phyloP scores from a whole-genome alignment of 805 yeast genomes.

The Nakazawaea holstii region DNA sequence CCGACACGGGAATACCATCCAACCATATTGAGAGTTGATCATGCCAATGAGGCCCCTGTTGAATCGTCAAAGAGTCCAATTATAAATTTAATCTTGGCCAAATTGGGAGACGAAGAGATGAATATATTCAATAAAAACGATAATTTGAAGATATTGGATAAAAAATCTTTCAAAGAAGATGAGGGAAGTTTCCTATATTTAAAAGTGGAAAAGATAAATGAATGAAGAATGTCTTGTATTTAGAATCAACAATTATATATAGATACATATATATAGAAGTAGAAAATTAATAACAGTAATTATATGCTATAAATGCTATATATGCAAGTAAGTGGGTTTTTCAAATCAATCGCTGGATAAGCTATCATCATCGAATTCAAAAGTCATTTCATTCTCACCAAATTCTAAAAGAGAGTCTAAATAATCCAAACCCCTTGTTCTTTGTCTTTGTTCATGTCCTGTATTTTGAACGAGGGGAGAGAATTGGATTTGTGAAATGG shows the following conservation, averaged over 20 bases:
- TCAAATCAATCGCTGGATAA: not conserved
- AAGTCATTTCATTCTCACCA: not conserved
- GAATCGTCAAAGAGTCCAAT: not conserved
- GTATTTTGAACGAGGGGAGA: not conserved
- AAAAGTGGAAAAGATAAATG: conserved; percentile 4
- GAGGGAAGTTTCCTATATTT: not conserved
- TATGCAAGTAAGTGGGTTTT: not conserved
- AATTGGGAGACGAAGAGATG: conserved; percentile 6
- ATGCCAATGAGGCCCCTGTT: not conserved
- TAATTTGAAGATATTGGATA: not conserved
- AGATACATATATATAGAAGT: not conserved
- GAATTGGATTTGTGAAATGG: not conserved
- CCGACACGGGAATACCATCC: conserved; percentile 45
- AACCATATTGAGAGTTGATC: conserved; percentile 30
- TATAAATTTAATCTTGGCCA: conserved; percentile 6
- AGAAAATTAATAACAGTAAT: too few species aligned
- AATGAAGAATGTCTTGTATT: not conserved
- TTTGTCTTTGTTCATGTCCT: not conserved
- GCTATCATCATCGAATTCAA: not conserved
- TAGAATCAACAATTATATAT: not conserved
- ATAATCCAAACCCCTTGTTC: not conserved
- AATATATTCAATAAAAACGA: not conserved
- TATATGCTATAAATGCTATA: not conserved
- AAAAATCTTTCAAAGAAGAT: not conserved
- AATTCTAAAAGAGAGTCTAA: not conserved